These are phyloP conservation scores for Sugiyamaella japonica DNA, from an alignment of 1,139 yeast species.

Conservation along the genomic window DNA sequence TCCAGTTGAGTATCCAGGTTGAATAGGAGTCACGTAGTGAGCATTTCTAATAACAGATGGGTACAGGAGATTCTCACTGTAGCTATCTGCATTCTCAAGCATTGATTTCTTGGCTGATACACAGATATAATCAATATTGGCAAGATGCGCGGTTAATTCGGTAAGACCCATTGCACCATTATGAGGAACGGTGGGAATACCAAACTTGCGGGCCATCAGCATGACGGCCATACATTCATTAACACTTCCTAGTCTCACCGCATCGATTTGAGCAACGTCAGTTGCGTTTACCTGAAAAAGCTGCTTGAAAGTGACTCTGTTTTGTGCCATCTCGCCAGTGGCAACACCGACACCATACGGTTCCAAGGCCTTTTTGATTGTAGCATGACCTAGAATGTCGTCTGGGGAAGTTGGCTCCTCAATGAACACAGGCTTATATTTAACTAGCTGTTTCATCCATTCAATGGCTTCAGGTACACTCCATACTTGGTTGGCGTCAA, in stretches of 20 bases:
- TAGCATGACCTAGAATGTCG: slow-evolving; percentile 41
- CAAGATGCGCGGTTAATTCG: slow-evolving; percentile 40
- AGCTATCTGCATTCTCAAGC: slow-evolving; percentile 34
- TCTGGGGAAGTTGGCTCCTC: slow-evolving; percentile 45
- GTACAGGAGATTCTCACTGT: slow-evolving; percentile 33
- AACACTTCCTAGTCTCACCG: slow-evolving; percentile 42
- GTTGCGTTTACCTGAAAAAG: slow-evolving; percentile 40
- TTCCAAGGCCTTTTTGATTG: slow-evolving; percentile 39
- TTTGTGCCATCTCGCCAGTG: slow-evolving; percentile 43
- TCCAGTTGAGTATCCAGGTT: slow-evolving; percentile 41
- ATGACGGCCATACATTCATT: slow-evolving; percentile 42
- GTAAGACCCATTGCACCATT: slow-evolving; percentile 43
- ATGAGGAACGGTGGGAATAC: slow-evolving; percentile 41
- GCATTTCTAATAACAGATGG: slow-evolving; percentile 38
- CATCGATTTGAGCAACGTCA: slow-evolving; percentile 42
- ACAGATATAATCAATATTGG: slow-evolving; percentile 39
- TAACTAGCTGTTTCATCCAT: slow-evolving; percentile 40
- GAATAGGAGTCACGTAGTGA: slow-evolving; percentile 40
- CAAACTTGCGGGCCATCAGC: slow-evolving; percentile 40
- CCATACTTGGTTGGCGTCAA: slow-evolving; percentile 43
- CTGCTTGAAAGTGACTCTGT: slow-evolving; percentile 42
- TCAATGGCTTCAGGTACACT: slow-evolving; percentile 43
- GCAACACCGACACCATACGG: slow-evolving; percentile 42
- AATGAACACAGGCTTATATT: slow-evolving; percentile 41
- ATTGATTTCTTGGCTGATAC: slow-evolving; percentile 36